Conservation (phyloP, 768 basidiomycete species). For the Boletus huronensis region DNA sequence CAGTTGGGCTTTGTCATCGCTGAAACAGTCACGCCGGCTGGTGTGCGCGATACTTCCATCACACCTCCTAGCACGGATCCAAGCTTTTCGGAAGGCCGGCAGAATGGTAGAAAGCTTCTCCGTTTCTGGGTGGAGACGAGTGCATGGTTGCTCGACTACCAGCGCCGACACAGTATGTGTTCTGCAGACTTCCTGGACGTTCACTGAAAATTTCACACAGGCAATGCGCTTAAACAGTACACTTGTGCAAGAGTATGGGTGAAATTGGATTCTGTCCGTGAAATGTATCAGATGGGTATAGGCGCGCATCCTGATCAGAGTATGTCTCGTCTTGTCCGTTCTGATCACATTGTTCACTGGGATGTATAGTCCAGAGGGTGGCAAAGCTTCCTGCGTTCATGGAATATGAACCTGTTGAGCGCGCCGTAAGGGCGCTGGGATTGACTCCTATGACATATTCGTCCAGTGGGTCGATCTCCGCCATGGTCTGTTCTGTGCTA, state of each 20-base stretch:
- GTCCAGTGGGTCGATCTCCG: slow-evolving; percentile 42
- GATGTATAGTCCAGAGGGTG: slow-evolving; percentile 50
- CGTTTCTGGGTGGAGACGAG: slow-evolving; percentile 78
- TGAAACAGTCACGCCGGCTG: slow-evolving; percentile 14
- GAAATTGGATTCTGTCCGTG: slow-evolving; percentile 55
- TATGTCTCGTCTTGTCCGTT: slow-evolving; percentile 31
- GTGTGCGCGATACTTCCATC: slow-evolving; percentile 43
- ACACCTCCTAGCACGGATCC: slow-evolving; percentile 55
- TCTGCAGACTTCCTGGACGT: slow-evolving; percentile 5
- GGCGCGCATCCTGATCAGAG: slow-evolving; percentile 80
- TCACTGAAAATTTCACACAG: slow-evolving; percentile 33
- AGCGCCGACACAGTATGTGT: slow-evolving; percentile 42
- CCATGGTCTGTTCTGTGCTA: not conserved
- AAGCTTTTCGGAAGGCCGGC: slow-evolving; percentile 41
- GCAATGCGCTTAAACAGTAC: slow-evolving; percentile 42
- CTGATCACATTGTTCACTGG: slow-evolving; percentile 1
- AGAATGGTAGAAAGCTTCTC: slow-evolving; percentile 58
- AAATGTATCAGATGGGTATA: slow-evolving; percentile 68
- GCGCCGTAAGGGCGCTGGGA: slow-evolving; percentile 51
- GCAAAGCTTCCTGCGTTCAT: slow-evolving; percentile 42
- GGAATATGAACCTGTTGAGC: slow-evolving; percentile 38
- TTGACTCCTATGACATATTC: slow-evolving; percentile 66
- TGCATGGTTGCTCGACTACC: slow-evolving; percentile 63
- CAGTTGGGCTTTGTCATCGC: slow-evolving; percentile 36
- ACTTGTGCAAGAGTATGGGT: slow-evolving; percentile 44